Conservation (phyloP, 495 filamentous ascomycete genomes). For the Hypoxylon cercidicola region DNA sequence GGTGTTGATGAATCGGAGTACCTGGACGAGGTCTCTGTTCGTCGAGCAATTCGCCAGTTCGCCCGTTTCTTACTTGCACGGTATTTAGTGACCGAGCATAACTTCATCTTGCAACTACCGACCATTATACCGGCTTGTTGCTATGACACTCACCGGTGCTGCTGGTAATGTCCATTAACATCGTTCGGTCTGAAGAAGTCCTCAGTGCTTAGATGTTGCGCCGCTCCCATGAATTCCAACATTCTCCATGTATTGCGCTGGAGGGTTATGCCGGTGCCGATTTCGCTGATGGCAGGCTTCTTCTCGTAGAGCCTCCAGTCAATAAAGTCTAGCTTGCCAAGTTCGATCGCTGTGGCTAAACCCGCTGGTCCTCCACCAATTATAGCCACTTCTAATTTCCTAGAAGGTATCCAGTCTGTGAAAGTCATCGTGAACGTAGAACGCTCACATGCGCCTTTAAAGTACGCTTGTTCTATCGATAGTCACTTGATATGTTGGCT, state of each 20-base stretch:
- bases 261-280: constrained; percentile 30
- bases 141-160: constrained; percentile 32
- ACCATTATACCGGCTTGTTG: not conserved
- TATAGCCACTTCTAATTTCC: constrained; percentile 43
- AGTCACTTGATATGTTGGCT: no score
- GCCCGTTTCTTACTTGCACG: constrained; percentile 34
- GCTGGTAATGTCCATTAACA: constrained; percentile 33
- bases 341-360: constrained; percentile 50
- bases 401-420: not conserved
- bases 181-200: constrained; percentile 34
- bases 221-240: constrained; percentile 39
- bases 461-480: no score
- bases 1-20: constrained; percentile 28
- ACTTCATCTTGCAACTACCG: not conserved
- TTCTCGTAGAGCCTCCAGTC: constrained; percentile 52
- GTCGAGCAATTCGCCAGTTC: constrained; percentile 26
- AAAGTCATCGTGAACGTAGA: not conserved
- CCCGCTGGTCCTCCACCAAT: constrained; percentile 56
- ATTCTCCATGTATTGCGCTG: constrained; percentile 46
- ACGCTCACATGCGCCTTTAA: not conserved
- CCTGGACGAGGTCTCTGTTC: constrained; percentile 15
- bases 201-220: constrained; percentile 31
- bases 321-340: constrained; percentile 49
- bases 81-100: no score
- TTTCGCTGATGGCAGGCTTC: constrained; percentile 47